Evolutionary conservation across 23 red algal genomes (phyloP).

Genomic region (Chondrus crispus): DNA sequence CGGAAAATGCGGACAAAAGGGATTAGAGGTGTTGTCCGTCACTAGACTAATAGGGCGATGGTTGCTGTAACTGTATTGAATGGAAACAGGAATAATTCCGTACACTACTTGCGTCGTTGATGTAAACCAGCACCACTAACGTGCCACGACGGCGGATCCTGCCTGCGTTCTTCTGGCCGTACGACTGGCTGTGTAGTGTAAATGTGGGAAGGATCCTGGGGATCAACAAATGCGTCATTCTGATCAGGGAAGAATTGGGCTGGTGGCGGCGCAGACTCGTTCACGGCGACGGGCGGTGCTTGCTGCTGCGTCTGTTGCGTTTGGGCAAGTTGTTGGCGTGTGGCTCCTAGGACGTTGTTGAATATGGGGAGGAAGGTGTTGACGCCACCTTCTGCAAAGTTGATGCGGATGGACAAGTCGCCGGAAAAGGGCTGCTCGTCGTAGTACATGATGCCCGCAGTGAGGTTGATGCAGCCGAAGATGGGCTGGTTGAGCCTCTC

Average conservation of each 20-base stretch:
- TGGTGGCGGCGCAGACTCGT: not conserved
- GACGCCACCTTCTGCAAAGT: constrained; percentile 71
- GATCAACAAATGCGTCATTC: constrained; percentile 58
- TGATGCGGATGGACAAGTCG: constrained; percentile 46
- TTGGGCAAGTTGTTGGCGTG: constrained; percentile 18
- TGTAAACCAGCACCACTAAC: constrained; percentile 45
- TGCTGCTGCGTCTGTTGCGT: not conserved
- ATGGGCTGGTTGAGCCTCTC: constrained; percentile 78
- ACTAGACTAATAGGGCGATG: no score
- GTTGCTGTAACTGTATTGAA: no score
- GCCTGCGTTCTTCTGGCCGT: constrained; percentile 18
- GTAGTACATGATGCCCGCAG: constrained; percentile 51
- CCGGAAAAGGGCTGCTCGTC: constrained; percentile 71
- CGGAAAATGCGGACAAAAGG: constrained; percentile 22
- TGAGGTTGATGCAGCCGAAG: constrained; percentile 68
- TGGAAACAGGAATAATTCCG: no score
- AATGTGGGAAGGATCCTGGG: constrained; percentile 61
- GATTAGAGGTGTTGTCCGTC: constrained; percentile 26
- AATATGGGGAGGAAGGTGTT: constrained; percentile 72
- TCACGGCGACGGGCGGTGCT: not conserved
- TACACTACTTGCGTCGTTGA: no score
- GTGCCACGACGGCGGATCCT: constrained; percentile 52
- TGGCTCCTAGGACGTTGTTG: constrained; percentile 49
- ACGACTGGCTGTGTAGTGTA: constrained; percentile 66
- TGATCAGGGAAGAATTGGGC: constrained; percentile 52